These are phyloP conservation scores for Dictyophora rubrovolvata DNA, from an alignment of 768 basidiomycete species.

Conservation along the genomic window DNA sequence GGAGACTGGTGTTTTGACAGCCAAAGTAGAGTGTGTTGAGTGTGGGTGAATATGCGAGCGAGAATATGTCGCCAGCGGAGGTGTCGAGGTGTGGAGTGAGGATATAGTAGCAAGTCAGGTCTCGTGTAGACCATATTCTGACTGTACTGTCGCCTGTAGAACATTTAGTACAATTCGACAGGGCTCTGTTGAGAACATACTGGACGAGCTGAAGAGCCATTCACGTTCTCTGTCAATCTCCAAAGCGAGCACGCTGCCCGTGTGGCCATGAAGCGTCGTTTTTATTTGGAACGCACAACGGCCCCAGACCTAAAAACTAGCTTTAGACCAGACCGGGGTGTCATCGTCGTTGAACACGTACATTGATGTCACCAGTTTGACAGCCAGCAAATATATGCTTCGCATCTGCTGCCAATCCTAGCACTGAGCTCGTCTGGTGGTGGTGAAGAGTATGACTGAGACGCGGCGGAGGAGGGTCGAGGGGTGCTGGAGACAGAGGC, in stretches of 20 bases:
- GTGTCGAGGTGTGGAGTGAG: slow-evolving; percentile 71
- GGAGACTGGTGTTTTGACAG: slow-evolving; percentile 87
- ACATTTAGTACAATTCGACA: not conserved
- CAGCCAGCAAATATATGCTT: slow-evolving; percentile 74
- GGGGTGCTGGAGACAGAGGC: not conserved
- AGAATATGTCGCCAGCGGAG: slow-evolving; percentile 81
- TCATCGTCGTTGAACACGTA: slow-evolving; percentile 23
- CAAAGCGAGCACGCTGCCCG: slow-evolving; percentile 73
- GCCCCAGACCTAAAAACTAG: slow-evolving; percentile 69
- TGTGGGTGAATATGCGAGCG: slow-evolving; percentile 63
- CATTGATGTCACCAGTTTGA: slow-evolving; percentile 68
- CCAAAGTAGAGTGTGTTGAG: slow-evolving; percentile 73
- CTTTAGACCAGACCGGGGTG: slow-evolving; percentile 6
- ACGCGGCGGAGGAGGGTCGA: slow-evolving; percentile 27
- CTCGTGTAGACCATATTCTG: slow-evolving; percentile 74
- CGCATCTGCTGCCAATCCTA: slow-evolving; percentile 65
- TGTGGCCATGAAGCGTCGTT: slow-evolving; percentile 67
- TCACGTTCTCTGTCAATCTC: slow-evolving; percentile 63
- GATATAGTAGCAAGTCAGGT: slow-evolving; percentile 56
- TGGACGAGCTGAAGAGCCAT: slow-evolving; percentile 88
- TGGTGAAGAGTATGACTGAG: slow-evolving; percentile 58
- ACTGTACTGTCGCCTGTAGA: slow-evolving; percentile 76
- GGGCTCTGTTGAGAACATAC: slow-evolving; percentile 28
- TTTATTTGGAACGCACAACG: slow-evolving; percentile 59
- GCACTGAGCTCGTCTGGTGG: slow-evolving; percentile 57